Evolutionary conservation across 306 rosid species (phyloP), one percentile per base, ranked within the genome.

Genomic region (Hylodesmum podocarpum): DNA sequence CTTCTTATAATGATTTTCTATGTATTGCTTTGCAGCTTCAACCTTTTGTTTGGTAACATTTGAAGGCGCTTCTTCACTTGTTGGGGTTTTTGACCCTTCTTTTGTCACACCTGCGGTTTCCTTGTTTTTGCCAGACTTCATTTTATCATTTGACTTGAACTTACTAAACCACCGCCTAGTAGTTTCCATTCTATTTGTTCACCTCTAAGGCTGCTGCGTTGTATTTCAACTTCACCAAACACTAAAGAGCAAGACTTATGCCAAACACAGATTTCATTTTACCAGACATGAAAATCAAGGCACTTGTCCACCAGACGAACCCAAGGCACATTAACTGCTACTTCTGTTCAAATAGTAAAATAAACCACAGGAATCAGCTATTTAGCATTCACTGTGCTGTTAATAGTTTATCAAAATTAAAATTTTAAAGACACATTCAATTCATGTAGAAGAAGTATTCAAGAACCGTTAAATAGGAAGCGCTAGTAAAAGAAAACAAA

Each of bases 1-100:
- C 40, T 88, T 65, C 87, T 89, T 90, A 77, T 93, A 93, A 80
- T 93, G 96, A 80, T 87, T 93, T 78, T 93, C 97, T 15, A 93
- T 90, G 64, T 90, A 93, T 79, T 93, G 96, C 87, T 93, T 93
- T 0, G 97, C 97, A 13, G 93, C 97, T 43, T 81, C 97, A 21
- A 85, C 97, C 83, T 76, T 93, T 86, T 88, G 91, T 27, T 88
- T 77, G 1, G 97, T 90, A 27, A 64, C 87, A 62, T 25, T 82
- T 4, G 97, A 92, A 41, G 93, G 94, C 6, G 81, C 84, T 21
- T 88, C 93, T 34, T 91, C 97, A 34, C 78, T 80, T 34, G 83
- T 78, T 28, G 87, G 86, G 39, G 88, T 81, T 83, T 76, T 85
- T 13, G 78, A 79, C 58, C 51, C 93, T 80, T 85, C 97, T 84